phyloP scores from a whole-genome alignment of 352 stramenopile species.

The Thraustochytrium striatum region DNA sequence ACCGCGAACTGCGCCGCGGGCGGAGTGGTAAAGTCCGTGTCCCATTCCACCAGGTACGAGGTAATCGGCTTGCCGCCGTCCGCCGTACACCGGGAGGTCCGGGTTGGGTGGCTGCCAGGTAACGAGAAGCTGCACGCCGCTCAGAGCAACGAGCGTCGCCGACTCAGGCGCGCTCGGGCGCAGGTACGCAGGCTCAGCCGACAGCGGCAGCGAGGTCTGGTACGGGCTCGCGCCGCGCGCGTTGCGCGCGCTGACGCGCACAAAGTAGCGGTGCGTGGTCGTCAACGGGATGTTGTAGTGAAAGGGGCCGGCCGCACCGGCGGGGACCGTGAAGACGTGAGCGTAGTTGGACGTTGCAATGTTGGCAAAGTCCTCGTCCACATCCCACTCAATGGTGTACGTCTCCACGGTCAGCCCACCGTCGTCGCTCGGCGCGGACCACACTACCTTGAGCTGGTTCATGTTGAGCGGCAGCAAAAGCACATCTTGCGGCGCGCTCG shows the following conservation, averaged over 20 bases:
- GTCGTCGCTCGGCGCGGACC: constrained; percentile 62
- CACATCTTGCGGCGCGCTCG: constrained; percentile 51
- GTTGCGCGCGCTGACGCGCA: constrained; percentile 84
- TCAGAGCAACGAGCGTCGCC: constrained; percentile 68
- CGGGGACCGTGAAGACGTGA: constrained; percentile 57
- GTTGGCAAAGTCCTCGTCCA: constrained; percentile 64
- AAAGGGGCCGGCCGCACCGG: constrained; percentile 58
- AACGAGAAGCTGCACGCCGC: constrained; percentile 81
- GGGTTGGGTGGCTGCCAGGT: constrained; percentile 73
- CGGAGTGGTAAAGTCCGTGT: constrained; percentile 57
- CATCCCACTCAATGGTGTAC: constrained; percentile 90
- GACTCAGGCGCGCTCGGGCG: constrained; percentile 69
- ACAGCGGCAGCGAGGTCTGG: constrained; percentile 59
- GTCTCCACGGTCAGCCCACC: constrained; percentile 70
- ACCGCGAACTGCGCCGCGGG: constrained; percentile 60
- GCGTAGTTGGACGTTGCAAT: constrained; percentile 69
- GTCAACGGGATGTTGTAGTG: constrained; percentile 84
- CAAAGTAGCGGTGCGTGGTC: constrained; percentile 65
- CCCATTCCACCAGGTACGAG: constrained; percentile 88
- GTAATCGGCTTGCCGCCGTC: constrained; percentile 79
- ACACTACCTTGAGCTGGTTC: constrained; percentile 71
- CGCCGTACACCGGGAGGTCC: constrained; percentile 72
- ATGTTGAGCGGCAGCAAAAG: constrained; percentile 61
- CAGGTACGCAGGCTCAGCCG: constrained; percentile 63
- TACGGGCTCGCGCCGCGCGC: constrained; percentile 69